Base-by-base conservation (phyloP, 768 basidiomycete species). In the Boletus rex-veris region DNA sequence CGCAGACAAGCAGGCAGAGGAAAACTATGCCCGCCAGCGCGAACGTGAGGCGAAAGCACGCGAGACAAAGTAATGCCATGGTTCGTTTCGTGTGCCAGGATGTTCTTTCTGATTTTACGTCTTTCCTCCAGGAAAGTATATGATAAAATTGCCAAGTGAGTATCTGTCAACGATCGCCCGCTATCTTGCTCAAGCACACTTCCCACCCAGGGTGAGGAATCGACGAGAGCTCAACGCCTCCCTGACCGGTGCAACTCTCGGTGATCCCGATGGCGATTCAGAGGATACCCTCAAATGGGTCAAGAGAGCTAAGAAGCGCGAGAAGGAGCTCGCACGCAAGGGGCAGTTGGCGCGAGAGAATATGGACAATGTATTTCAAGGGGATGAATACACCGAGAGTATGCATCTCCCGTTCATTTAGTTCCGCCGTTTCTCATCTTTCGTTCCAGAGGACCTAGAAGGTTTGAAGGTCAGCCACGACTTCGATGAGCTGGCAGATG, bases 401-500 rank as follows among this genome's bases (percentile, higher is more conserved):
- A 61, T 63, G 90, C 71, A 14, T 7, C 8, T 7, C 31, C 45
- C 33, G 5, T 24, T 39, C 14, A 21, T 33, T 15, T 36, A 19
- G 14, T 45, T 28, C 33, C 26, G 15, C 41, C 50, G 1, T 21
- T 18, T 26, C 42, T 61, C 44, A 57, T 18, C 3, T 55, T 15
- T 49, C 45, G 31, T 47, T 52, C 12, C 52, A 95, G 92, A 85
- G 76, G 93, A 97, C 74, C 82, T 98, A 61, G 83, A 80, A 57
- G 97, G 97, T 43, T 76, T 99, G 58, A 98, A 97, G 80, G 97
- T 98, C 71, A 86, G 81, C 77, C 97, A 98, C 74, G 93, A 90
- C 78, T 86, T 95, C 60, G 88, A 94, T 54, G 89, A 81, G 61
- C 79, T 99, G 73, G 90, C 86, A 58, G 94, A 96, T 73, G 95